Evolutionary conservation across 2,329 filamentous ascomycete species (phyloP).

Genomic region (Trichoderma guizhouense): DNA sequence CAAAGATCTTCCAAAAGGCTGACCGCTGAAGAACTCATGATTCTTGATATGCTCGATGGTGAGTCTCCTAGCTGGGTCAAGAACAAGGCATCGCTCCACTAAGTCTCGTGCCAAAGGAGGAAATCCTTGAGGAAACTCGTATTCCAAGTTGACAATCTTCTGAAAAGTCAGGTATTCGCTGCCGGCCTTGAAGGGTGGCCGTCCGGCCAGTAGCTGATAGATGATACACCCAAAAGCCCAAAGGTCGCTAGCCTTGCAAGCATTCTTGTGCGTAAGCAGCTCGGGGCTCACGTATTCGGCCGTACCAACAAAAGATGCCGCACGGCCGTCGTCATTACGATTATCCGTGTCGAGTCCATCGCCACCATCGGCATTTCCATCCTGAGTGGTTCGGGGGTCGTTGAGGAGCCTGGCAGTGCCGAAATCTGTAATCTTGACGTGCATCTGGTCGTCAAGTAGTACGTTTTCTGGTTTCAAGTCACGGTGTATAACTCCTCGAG

Average conservation of each 20-base stretch:
- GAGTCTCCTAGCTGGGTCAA: conserved; percentile 79
- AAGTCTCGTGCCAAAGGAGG: conserved; percentile 82
- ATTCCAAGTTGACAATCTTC: conserved; percentile 93
- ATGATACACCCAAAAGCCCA: conserved; percentile 99
- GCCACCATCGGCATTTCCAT: conserved; percentile 39
- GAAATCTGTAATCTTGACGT: conserved; percentile 98
- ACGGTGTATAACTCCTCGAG: conserved; percentile 89
- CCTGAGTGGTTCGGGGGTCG: conserved; percentile 40
- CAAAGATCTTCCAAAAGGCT: conserved; percentile 75
- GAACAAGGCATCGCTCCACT: conserved; percentile 82
- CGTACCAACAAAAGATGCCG: conserved; percentile 94
- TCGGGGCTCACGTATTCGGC: conserved; percentile 98
- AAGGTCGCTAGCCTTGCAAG: conserved; percentile 94
- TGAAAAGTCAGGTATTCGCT: conserved; percentile 98
- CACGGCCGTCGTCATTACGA: conserved; percentile 59
- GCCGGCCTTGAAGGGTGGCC: conserved; percentile 91
- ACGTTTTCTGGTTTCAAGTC: conserved; percentile 98
- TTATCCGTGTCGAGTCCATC: conserved; percentile 37
- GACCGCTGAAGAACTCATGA: conserved; percentile 89
- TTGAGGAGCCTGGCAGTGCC: conserved; percentile 89
- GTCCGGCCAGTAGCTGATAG: conserved; percentile 91
- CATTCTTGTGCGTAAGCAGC: conserved; percentile 92
- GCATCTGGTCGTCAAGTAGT: conserved; percentile 89
- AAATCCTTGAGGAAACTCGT: conserved; percentile 87
- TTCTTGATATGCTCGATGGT: conserved; percentile 96